Base-by-base conservation (phyloP, 2,329 filamentous ascomycete species). In the Neofusicoccum sp. region DNA sequence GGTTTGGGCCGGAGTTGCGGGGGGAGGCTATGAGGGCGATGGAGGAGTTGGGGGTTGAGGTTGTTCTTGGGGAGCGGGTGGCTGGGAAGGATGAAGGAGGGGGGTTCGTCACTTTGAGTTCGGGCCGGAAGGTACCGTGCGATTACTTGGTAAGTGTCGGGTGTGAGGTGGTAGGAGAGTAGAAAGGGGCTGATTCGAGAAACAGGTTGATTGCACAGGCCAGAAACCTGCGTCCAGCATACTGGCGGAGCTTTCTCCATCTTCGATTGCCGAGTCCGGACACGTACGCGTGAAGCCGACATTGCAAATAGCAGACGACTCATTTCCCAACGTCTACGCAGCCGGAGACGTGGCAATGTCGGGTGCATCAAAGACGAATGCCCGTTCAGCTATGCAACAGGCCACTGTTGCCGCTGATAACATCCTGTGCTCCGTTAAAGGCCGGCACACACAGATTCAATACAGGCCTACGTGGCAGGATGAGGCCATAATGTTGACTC, bases 301-400 rank as follows among this genome's bases (percentile, higher is more conserved):
- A 0, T 75, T 89, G 33, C 86, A 88, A 63, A 74, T 89, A 12
- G 67, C 71, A 6, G 80, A 84, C 64, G 71, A 76, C 1, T 61
- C 63, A 0, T 74, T 81, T 7, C 75, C 79, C 1, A 80, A 85
- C 62, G 76, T 89, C 2, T 89, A 86, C 65, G 83, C 82, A 1
- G 80, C 84, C n/a, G 87, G 87, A 16, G 86, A 89, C 63, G 83
- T 89, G 4, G 81, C 84, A 3, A 82, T 83, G 28, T 71, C 71
- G 4, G 80, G 79, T 1, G 76, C 78, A 0, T 81, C 81, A 5
- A 86, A 86, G 67, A 12, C 12, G 2, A 74, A 71, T 43, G 83
- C 81, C 0, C 77, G 85, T 8, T 79, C 84, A 0, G 84, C 82
- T 0, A 75, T 76, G 45, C 74, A 77, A 9, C 86, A 89, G 66